Conservation (phyloP, 31 red algal species). For the Bonnemaisonia californica region DNA sequence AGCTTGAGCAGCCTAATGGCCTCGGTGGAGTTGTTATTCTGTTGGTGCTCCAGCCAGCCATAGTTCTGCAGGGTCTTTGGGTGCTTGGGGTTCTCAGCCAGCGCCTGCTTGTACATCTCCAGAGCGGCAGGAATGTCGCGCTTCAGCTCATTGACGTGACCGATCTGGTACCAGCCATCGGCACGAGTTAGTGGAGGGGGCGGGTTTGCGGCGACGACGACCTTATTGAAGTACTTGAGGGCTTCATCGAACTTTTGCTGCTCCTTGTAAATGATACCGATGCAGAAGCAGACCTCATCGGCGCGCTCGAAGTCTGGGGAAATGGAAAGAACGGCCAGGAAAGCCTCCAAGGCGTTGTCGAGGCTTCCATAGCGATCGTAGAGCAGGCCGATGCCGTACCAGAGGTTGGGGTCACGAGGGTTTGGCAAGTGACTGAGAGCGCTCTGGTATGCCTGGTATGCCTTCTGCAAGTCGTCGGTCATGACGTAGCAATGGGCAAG, state of each 20-base stretch:
- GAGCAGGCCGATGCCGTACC: conserved; percentile 92
- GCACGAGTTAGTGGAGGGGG: conserved; percentile 81
- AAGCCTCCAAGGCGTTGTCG: conserved; percentile 91
- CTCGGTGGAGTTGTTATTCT: conserved; percentile 59
- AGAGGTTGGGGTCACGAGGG: conserved; percentile 75
- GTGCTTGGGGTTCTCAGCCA: conserved; percentile 86
- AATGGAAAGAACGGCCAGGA: conserved; percentile 78
- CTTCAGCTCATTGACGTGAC: conserved; percentile 83
- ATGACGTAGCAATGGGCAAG: conserved; percentile 93
- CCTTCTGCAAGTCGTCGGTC: conserved; percentile 85
- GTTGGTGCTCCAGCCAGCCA: conserved; percentile 81
- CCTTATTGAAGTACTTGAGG: conserved; percentile 83
- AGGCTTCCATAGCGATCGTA: conserved; percentile 89
- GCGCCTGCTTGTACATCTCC: conserved; percentile 82
- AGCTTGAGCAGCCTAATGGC: conserved; percentile 65
- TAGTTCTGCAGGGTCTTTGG: conserved; percentile 90
- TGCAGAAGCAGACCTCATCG: conserved; percentile 94
- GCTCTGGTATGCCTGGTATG: conserved; percentile 89
- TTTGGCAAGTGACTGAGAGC: conserved; percentile 79
- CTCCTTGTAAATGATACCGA: conserved; percentile 89
- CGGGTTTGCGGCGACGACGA: conserved; percentile 72
- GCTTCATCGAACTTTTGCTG: conserved; percentile 85
- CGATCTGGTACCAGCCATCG: conserved; percentile 92
- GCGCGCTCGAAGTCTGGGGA: conserved; percentile 83
- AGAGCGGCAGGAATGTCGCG: conserved; percentile 64